Percentiles rank a stretch among this genome's conserved stretches.
These are phyloP conservation scores for Monosporascus sp. DNA, from an alignment of 2,329 filamentous ascomycete genomes.

Conservation along the genomic window DNA sequence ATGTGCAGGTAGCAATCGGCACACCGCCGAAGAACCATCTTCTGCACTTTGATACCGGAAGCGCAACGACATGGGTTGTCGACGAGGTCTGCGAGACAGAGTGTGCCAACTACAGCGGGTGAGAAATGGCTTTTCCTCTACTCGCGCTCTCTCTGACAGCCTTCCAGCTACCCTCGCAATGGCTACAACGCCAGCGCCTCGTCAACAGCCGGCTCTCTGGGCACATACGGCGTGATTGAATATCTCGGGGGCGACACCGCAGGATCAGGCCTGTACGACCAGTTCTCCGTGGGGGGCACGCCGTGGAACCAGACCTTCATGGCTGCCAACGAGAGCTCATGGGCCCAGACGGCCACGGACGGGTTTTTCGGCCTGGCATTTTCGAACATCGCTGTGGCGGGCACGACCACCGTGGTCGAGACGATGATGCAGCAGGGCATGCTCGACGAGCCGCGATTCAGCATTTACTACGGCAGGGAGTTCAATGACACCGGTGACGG, in stretches of 20 bases:
- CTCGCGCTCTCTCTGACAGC: neutral
- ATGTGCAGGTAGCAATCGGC: conserved; percentile 18
- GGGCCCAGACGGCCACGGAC: conserved; percentile 24
- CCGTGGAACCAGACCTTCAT: conserved; percentile 27
- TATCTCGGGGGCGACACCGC: conserved; percentile 27
- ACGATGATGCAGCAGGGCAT: conserved; percentile 23
- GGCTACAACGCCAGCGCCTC: conserved; percentile 25
- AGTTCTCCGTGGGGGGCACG: conserved; percentile 12
- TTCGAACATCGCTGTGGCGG: conserved; percentile 23
- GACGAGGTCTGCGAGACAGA: conserved; percentile 19
- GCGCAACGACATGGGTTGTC: conserved; percentile 29
- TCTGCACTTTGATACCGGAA: conserved; percentile 32
- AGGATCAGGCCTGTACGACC: conserved; percentile 23
- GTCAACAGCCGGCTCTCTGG: conserved; percentile 17
- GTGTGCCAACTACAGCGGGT: conserved; percentile 22
- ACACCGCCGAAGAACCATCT: conserved; percentile 22
- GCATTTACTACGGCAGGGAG: conserved; percentile 24
- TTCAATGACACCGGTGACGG: conserved; percentile 11
- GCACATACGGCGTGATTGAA: conserved; percentile 15
- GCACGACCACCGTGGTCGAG: conserved; percentile 27
- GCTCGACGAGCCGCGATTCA: conserved; percentile 28
- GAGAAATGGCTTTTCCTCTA: neutral
- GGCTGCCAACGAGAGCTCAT: conserved; percentile 23
- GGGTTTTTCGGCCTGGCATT: conserved; percentile 33
- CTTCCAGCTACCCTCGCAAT: conserved; percentile 17